Evolutionary conservation across 129 eudicot genomes (phyloP), one percentile per base, ranked within the genome.

Genomic region (Saussurea involucrata): DNA sequence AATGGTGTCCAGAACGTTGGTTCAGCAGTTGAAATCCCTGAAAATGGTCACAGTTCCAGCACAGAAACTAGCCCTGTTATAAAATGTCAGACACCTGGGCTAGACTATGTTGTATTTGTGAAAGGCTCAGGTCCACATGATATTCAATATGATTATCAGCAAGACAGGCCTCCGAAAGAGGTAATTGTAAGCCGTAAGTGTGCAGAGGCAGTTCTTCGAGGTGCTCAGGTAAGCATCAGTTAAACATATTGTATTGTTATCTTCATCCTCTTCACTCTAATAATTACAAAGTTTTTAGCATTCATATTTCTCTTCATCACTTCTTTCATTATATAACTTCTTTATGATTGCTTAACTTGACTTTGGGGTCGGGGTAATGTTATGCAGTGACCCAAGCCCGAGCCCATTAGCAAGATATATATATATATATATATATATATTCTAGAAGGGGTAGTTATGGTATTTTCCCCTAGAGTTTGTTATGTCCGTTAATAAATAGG

Each of bases 151-250:
- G 84, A 76, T 20, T 73, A 60, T 81, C 77, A 78, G 40, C 86
- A 80, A 73, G 94, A 84, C 72, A 85, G 61, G 36, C 93, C 96
- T 66, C 84, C 84, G 0, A 95, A 95, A 74, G 99, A 95, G 83
- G 84, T 95, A 44, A 77, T 95, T 82, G 99, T 95, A 46, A 95
- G 99, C 85, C 90, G 99, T 79, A 95, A 95, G 81, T 95, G 99
- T 71, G 99, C 97, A 21, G 99, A 95, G 87, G 91, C 99, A 49
- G 97, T 95, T 86, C 97, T 95, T 80, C 96, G 97, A 69, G 99
- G 99, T 85, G 99, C 99, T 83, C 97, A 95, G 83, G 92, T 87
- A 81, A 76, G 70, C 68, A 55, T 25, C 64, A 18, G 25, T 13
- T 12, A 8, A 24, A 55, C 5, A 13, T 46, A 20, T 33, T 53